A percentile compares a stretch with the other conserved stretches of the same genome.
These are phyloP conservation scores for Cutaneotrichosporon sp. DNA, from an alignment of 1,284 basidiomycete species.

Conservation along the genomic window DNA sequence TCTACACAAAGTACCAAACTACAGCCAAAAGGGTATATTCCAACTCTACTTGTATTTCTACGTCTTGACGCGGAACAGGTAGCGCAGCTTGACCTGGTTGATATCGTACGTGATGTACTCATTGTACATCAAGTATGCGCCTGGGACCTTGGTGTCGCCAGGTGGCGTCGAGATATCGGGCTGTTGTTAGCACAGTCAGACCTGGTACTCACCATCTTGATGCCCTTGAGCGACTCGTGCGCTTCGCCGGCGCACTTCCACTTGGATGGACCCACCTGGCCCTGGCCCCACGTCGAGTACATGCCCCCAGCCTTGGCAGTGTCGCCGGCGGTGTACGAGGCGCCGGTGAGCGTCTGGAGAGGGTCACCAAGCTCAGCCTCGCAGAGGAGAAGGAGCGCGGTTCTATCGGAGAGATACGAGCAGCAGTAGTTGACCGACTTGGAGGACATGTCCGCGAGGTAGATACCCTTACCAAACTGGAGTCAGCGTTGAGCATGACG, in stretches of 20 bases:
- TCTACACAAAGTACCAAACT: not conserved
- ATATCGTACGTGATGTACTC: conserved; percentile 29
- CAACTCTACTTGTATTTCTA: not conserved
- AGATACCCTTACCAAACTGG: conserved; percentile 62
- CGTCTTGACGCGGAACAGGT: conserved; percentile 26
- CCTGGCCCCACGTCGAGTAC: conserved; percentile 27
- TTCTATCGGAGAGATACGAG: conserved; percentile 37
- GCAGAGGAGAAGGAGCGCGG: conserved; percentile 27
- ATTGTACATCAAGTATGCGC: conserved; percentile 25
- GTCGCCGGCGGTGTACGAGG: conserved; percentile 23
- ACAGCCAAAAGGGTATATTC: not conserved
- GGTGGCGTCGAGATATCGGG: conserved; percentile 14
- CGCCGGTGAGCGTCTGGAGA: conserved; percentile 18
- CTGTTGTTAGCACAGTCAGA: conserved; percentile 7
- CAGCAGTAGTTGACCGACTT: conserved; percentile 67
- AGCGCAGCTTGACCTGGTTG: conserved; percentile 23
- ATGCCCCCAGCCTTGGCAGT: conserved; percentile 17
- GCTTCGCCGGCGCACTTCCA: conserved; percentile 27
- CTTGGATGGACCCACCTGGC: conserved; percentile 17
- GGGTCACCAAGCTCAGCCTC: conserved; percentile 29
- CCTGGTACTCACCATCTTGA: conserved; percentile 15
- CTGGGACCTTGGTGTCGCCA: conserved; percentile 14
- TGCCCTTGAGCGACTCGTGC: conserved; percentile 23
- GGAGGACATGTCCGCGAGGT: conserved; percentile 68
- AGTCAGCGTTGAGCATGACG: not conserved